Percentiles rank a stretch among this genome's conserved stretches.
Conservation (phyloP, 1,284 basidiomycete species). For the Trichosporon coremiiforme region DNA sequence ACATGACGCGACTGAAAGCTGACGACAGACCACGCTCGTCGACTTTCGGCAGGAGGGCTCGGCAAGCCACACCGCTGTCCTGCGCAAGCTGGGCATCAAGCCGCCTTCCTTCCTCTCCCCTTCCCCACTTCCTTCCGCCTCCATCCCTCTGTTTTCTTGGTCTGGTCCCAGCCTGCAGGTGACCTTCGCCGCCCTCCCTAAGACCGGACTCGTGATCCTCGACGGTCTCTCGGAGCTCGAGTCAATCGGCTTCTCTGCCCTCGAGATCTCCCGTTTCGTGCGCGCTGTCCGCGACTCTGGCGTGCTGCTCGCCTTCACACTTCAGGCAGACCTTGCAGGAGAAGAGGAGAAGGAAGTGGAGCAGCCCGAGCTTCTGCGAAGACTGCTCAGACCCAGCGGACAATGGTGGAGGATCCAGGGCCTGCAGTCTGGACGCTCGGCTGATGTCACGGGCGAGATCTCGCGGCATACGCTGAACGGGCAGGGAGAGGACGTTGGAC, state of each 20-base stretch:
- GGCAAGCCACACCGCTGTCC: constrained; percentile 36
- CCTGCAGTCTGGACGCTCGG: constrained; percentile 48
- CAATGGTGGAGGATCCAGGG: constrained; percentile 52
- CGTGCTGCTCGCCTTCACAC: constrained; percentile 38
- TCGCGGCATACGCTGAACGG: background rate
- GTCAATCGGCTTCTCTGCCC: constrained; percentile 39
- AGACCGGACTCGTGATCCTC: constrained; percentile 40
- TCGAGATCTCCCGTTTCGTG: constrained; percentile 42
- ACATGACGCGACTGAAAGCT: background rate
- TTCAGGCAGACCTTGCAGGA: constrained; percentile 41
- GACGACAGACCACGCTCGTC: constrained; percentile 42
- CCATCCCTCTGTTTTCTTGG: constrained; percentile 37
- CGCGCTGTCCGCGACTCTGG: constrained; percentile 35
- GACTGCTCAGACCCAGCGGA: constrained; percentile 38
- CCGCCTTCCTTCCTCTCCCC: background rate
- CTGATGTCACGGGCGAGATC: constrained; percentile 53
- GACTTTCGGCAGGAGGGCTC: constrained; percentile 48
- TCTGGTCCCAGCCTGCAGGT: constrained; percentile 31
- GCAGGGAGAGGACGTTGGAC: background rate
- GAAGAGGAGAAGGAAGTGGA: constrained; percentile 20
- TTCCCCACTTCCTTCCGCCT: constrained; percentile 28
- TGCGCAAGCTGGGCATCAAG: constrained; percentile 23
- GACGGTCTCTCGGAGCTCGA: constrained; percentile 49
- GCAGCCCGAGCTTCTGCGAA: constrained; percentile 35
- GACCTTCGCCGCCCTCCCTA: constrained; percentile 34